These are phyloP conservation scores for Colletotrichum trifolii DNA, from an alignment of 2,329 filamentous ascomycete species.

Conservation along the genomic window DNA sequence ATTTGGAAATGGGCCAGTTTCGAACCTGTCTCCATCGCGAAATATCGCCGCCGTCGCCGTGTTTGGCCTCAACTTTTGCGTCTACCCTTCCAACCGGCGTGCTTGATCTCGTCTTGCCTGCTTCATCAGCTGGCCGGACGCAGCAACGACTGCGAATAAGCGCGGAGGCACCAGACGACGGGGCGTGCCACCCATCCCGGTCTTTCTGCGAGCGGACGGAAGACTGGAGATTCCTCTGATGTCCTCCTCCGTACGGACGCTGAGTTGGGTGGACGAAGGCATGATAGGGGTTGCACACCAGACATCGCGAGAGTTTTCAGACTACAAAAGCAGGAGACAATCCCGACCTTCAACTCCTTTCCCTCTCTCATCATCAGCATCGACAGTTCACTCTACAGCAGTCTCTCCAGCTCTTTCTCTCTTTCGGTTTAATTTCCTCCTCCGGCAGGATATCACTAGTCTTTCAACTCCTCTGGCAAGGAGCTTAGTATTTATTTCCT, in stretches of 20 bases:
- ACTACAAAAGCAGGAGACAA: constrained; percentile 29
- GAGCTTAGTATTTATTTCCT: constrained; percentile 22
- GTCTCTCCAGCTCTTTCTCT: constrained; percentile 32
- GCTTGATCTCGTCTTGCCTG: constrained; percentile 19
- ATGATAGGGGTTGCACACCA: constrained; percentile 1
- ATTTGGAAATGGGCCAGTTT: constrained; percentile 26
- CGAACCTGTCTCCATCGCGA: constrained; percentile 31
- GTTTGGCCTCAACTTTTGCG: constrained; percentile 35
- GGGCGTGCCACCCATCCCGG: constrained; percentile 14
- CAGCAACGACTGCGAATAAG: neutral
- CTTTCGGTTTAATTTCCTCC: constrained; percentile 24
- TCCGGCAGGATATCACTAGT: constrained; percentile 34
- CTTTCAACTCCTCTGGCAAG: constrained; percentile 33
- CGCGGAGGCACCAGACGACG: constrained; percentile 11
- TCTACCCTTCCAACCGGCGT: constrained; percentile 18
- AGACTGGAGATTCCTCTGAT: constrained; percentile 15
- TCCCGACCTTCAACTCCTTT: constrained; percentile 8
- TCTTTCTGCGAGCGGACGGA: neutral
- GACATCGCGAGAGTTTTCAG: constrained; percentile 12
- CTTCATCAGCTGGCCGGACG: neutral
- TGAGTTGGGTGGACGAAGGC: neutral
- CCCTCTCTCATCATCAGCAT: constrained; percentile 22
- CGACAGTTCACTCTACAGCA: constrained; percentile 27
- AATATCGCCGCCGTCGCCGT: constrained; percentile 17
- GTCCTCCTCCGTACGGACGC: neutral